phyloP scores from a whole-genome alignment of 768 basidiomycete species.

The Boletellus ananas region DNA sequence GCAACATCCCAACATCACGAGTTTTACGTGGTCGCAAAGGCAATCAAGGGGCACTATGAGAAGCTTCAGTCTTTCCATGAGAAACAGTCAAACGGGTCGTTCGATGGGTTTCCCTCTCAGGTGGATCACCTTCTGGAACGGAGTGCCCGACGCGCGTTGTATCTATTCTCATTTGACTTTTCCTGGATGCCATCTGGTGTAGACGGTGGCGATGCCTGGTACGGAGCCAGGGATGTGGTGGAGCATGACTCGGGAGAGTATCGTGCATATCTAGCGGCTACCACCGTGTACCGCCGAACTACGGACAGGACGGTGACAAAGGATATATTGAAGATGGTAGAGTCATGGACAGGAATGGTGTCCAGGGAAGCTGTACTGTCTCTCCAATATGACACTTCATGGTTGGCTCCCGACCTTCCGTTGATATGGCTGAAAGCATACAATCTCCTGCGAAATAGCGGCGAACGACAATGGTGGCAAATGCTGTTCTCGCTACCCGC shows the following conservation, averaged over 20 bases:
- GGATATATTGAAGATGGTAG: conserved; percentile 4
- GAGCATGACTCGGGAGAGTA: not conserved
- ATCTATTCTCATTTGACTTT: not conserved
- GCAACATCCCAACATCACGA: conserved; percentile 30
- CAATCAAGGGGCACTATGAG: conserved; percentile 27
- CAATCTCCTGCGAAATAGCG: conserved; percentile 17
- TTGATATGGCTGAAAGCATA: conserved; percentile 27
- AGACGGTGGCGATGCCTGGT: not conserved
- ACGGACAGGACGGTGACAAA: not conserved
- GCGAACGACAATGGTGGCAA: conserved; percentile 8
- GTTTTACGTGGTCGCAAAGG: conserved; percentile 19
- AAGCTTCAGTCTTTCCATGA: conserved; percentile 11
- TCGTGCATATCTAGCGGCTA: conserved; percentile 10
- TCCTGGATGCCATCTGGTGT: not conserved
- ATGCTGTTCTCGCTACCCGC: conserved; percentile 29
- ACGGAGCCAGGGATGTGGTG: conserved; percentile 6
- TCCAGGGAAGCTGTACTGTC: conserved; percentile 1
- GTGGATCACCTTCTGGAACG: conserved; percentile 13
- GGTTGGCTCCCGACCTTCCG: conserved; percentile 20
- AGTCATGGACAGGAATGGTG: conserved; percentile 1
- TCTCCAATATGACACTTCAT: conserved; percentile 21
- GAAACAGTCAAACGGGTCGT: not conserved
- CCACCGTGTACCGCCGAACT: not conserved
- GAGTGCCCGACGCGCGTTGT: conserved; percentile 2
- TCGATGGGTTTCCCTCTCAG: conserved; percentile 1